Conservation (phyloP, 257 asterid species). For the Phtheirospermum japonicum region DNA sequence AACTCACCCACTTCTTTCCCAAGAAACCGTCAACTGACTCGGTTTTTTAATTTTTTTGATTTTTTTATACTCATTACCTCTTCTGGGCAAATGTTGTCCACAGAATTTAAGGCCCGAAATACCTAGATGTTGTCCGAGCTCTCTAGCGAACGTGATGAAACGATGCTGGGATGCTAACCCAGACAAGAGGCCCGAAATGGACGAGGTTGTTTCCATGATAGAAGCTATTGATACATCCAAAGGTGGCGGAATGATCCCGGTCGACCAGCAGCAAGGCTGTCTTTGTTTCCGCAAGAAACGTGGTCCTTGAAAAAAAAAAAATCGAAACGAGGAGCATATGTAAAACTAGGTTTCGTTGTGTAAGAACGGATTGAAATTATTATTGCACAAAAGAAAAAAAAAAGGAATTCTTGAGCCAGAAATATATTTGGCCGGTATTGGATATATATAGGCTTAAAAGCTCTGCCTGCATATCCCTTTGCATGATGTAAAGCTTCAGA, state of each 20-base stretch:
- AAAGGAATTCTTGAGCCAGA: too few species aligned
- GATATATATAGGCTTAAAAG: too few species aligned
- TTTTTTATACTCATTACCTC: background rate
- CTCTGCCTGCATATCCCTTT: too few species aligned
- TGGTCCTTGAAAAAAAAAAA: slow-evolving; percentile 52
- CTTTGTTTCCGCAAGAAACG: slow-evolving; percentile 62
- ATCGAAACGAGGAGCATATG: too few species aligned
- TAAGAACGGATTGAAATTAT: too few species aligned
- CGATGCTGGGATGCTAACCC: slow-evolving; percentile 90
- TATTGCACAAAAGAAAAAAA: too few species aligned
- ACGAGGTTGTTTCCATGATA: slow-evolving; percentile 70
- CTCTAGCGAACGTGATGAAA: slow-evolving; percentile 74
- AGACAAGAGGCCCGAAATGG: slow-evolving; percentile 87
- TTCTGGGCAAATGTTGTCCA: background rate
- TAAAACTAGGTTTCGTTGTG: too few species aligned
- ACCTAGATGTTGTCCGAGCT: slow-evolving; percentile 82
- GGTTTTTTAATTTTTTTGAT: background rate
- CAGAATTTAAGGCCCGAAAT: slow-evolving; percentile 91
- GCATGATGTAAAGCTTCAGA: too few species aligned
- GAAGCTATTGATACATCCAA: slow-evolving; percentile 81
- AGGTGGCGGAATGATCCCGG: slow-evolving; percentile 96
- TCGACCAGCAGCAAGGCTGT: slow-evolving; percentile 73
- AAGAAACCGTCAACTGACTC: background rate
- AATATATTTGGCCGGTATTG: too few species aligned
- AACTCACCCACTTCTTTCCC: slow-evolving; percentile 1